These are phyloP conservation scores for Funneliformis mosseae DNA, from an alignment of 192 early-diverging fungal genomes.

Conservation along the genomic window DNA sequence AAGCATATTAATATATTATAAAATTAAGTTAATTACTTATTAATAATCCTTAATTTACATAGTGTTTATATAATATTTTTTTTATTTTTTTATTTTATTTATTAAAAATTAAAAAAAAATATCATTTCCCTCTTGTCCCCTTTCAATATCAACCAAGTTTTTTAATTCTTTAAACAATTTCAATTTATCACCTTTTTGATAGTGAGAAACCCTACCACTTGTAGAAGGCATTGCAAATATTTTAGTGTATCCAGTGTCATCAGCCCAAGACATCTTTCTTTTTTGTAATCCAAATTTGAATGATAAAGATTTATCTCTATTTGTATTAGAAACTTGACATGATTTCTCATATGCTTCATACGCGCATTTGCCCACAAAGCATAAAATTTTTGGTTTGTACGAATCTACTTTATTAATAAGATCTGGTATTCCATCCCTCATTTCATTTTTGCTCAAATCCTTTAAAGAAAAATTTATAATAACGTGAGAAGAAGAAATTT, in stretches of 20 bases:
- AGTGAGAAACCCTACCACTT: constrained; percentile 68
- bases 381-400: constrained; percentile 60
- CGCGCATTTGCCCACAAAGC: constrained; percentile 72
- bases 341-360: constrained; percentile 61
- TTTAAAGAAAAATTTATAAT: not conserved
- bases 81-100: not conserved
- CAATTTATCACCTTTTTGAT: constrained; percentile 64
- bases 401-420: constrained; percentile 63
- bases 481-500: no score
- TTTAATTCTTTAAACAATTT: constrained; percentile 48
- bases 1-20: not conserved
- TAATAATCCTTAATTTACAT: not conserved
- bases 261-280: constrained; percentile 8
- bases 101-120: not conserved
- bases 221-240: constrained; percentile 14
- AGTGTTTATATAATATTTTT: not conserved
- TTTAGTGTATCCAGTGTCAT: not conserved
- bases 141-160: constrained; percentile 33
- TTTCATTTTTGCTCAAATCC: constrained; percentile 62
- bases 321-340: not conserved
- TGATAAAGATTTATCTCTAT: not conserved
- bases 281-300: constrained; percentile 14
- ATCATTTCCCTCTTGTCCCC: not conserved
- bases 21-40: not conserved
- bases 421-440: constrained; percentile 59